Conservation (phyloP, 2,329 filamentous ascomycete genomes). For the Pestalotiopsis sp. region DNA sequence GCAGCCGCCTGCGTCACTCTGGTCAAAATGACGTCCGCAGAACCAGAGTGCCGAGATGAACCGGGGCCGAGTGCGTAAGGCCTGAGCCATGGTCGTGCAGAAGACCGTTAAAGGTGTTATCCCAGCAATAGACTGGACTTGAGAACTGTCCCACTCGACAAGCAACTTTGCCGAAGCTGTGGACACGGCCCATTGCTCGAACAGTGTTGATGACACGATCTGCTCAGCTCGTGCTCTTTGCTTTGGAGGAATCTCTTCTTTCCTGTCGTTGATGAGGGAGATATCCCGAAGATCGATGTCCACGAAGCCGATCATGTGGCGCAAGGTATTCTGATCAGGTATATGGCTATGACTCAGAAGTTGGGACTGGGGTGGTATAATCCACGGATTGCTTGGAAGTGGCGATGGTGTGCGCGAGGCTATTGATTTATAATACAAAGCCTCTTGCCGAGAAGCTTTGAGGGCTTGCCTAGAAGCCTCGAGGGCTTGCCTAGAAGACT, state of each 20-base stretch:
- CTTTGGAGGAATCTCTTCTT: neutral
- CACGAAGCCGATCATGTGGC: neutral
- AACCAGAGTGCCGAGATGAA: slow-evolving; percentile 12
- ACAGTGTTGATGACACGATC: neutral
- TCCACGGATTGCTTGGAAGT: too few species aligned
- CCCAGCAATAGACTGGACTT: neutral
- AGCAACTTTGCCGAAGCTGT: neutral
- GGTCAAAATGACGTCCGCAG: slow-evolving; percentile 13
- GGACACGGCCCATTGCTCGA: neutral
- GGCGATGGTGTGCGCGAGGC: too few species aligned
- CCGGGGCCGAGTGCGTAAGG: neutral
- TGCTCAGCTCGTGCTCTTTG: neutral
- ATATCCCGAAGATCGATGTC: neutral
- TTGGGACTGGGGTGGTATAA: too few species aligned
- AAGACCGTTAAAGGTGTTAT: neutral
- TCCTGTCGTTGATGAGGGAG: neutral
- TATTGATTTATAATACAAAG: too few species aligned
- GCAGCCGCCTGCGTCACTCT: neutral
- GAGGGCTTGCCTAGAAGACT: neutral
- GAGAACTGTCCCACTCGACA: neutral
- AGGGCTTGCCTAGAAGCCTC: slow-evolving; percentile 7
- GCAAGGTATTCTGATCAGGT: neutral
- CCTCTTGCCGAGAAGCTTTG: slow-evolving; percentile 8
- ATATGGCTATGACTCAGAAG: too few species aligned
- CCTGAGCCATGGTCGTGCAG: neutral